phyloP scores from a whole-genome alignment of 2,329 filamentous ascomycete species.

The Periconia sp. region DNA sequence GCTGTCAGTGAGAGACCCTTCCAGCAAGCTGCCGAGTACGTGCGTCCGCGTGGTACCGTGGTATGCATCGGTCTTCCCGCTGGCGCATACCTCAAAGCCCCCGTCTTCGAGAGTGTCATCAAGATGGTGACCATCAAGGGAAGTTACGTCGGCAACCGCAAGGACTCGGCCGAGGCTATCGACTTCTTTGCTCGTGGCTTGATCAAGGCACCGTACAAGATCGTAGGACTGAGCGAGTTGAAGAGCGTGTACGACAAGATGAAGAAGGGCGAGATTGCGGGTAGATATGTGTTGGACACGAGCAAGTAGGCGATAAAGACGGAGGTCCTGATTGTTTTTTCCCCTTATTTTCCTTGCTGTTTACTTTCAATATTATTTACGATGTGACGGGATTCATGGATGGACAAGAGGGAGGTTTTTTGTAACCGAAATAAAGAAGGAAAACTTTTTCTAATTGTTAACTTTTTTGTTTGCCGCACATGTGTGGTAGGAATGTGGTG shows the following conservation, averaged over 20 bases:
- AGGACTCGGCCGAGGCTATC: constrained; percentile 83
- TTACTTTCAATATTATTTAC: not conserved
- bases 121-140: constrained; percentile 92
- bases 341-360: not conserved
- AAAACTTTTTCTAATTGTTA: no score
- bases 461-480: no score
- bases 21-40: constrained; percentile 89
- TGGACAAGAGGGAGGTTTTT: no score
- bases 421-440: no score
- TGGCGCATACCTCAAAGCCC: constrained; percentile 72
- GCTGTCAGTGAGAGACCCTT: constrained; percentile 90
- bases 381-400: no score
- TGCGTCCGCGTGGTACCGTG: constrained; percentile 78
- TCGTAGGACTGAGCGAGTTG: constrained; percentile 77
- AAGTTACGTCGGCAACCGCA: constrained; percentile 89
- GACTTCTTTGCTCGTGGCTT: constrained; percentile 85
- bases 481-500: no score
- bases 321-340: not conserved
- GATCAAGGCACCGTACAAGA: constrained; percentile 87
- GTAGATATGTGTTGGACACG: constrained; percentile 78
- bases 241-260: constrained; percentile 75
- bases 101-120: constrained; percentile 86
- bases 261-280: constrained; percentile 69
- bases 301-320: constrained; percentile 27
- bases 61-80: constrained; percentile 89